phyloP scores from a whole-genome alignment of 768 basidiomycete genomes.

The Stropharia rugosoannulata region DNA sequence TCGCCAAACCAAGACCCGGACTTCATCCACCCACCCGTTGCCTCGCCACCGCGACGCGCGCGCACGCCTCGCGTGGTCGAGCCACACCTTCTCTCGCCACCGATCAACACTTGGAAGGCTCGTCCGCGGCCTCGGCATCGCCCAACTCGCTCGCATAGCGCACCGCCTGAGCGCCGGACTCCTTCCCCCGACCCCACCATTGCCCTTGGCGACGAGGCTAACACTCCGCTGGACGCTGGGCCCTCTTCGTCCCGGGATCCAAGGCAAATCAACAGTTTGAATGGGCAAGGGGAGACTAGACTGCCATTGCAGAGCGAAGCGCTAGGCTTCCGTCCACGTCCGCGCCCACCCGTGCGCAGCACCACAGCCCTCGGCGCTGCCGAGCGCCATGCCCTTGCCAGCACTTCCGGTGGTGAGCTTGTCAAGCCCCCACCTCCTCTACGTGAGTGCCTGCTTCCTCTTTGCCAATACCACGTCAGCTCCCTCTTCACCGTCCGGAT shows the following conservation, averaged over 20 bases:
- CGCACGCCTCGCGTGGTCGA: conserved; percentile 22
- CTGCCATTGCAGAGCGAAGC: conserved; percentile 5
- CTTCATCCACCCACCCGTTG: conserved; percentile 14
- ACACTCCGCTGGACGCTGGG: background rate
- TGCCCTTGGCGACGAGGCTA: too few species aligned
- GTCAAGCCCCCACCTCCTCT: conserved; percentile 63
- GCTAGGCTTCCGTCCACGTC: conserved; percentile 1
- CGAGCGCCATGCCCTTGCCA: conserved; percentile 15
- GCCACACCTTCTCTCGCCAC: conserved; percentile 42
- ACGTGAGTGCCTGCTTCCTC: conserved; percentile 40
- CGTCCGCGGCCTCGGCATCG: conserved; percentile 33
- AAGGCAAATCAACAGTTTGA: background rate
- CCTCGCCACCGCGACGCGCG: conserved; percentile 13
- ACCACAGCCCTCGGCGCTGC: conserved; percentile 27
- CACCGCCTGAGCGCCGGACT: conserved; percentile 38
- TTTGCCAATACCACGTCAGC: background rate
- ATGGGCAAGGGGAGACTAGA: background rate
- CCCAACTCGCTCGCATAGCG: conserved; percentile 46
- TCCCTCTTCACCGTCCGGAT: too few species aligned
- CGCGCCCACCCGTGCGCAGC: conserved; percentile 23
- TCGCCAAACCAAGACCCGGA: background rate
- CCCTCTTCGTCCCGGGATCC: conserved; percentile 4
- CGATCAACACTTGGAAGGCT: conserved; percentile 48
- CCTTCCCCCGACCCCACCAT: background rate
- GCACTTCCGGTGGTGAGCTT: conserved; percentile 43